Evolutionary conservation across 1,284 basidiomycete genomes (phyloP).

Genomic region (Cryptococcus sp.): DNA sequence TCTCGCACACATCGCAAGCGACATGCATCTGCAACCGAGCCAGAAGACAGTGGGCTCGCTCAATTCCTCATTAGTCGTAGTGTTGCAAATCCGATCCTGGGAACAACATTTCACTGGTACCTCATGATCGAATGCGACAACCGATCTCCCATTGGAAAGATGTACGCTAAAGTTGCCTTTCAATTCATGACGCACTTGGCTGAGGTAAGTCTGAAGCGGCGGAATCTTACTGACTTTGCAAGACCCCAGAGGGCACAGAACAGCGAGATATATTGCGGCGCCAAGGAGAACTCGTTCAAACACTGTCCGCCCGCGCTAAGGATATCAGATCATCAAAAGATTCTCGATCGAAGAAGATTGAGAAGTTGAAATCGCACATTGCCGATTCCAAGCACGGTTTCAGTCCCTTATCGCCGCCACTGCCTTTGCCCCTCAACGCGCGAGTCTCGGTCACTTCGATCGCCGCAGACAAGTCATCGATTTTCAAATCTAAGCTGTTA

Average conservation of each 20-base stretch:
- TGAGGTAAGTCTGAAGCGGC: conserved; percentile 61
- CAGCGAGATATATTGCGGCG: conserved; percentile 77
- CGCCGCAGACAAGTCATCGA: conserved; percentile 83
- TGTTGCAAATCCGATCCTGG: conserved; percentile 77
- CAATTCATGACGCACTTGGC: conserved; percentile 83
- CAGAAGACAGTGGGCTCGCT: conserved; percentile 79
- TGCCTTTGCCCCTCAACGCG: conserved; percentile 88
- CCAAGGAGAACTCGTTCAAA: conserved; percentile 82
- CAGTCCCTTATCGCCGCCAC: conserved; percentile 65
- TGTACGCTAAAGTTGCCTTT: conserved; percentile 87
- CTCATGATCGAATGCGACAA: conserved; percentile 87
- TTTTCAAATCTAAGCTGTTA: conserved; percentile 97
- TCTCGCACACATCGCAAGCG: conserved; percentile 57
- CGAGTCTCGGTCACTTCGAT: conserved; percentile 78
- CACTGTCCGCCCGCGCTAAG: conserved; percentile 76
- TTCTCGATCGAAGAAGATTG: conserved; percentile 92
- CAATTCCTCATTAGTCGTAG: conserved; percentile 88
- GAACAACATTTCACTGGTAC: conserved; percentile 96
- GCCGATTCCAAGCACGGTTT: conserved; percentile 82
- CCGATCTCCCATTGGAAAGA: conserved; percentile 74
- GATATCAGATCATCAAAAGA: conserved; percentile 90
- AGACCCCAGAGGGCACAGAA: conserved; percentile 73
- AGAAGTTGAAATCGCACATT: conserved; percentile 81
- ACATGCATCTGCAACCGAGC: conserved; percentile 38
- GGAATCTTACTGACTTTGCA: conserved; percentile 9